Conservation (phyloP, 164 flowering plant genomes). For the Umbellularia californica region DNA sequence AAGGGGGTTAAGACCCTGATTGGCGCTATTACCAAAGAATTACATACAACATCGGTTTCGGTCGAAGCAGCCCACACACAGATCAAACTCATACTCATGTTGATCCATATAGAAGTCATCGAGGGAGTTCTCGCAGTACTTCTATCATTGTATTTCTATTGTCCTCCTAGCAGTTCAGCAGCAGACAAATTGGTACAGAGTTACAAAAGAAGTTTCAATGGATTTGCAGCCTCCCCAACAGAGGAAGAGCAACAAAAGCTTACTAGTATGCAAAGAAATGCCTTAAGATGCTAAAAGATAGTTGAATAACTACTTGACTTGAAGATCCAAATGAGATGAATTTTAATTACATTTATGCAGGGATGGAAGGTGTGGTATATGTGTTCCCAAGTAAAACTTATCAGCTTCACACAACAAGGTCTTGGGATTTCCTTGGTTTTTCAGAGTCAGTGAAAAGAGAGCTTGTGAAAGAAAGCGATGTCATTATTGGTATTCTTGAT, state of each 20-base stretch:
- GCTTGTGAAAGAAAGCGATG: slow-evolving; percentile 24
- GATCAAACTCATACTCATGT: too few species aligned
- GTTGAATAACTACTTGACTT: too few species aligned
- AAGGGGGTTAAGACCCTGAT: too few species aligned
- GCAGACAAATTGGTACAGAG: slow-evolving; percentile 26
- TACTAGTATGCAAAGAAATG: background rate
- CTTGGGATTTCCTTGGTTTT: slow-evolving; percentile 50
- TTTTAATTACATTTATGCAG: slow-evolving; percentile 14
- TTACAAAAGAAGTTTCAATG: slow-evolving; percentile 51
- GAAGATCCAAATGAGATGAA: too few species aligned
- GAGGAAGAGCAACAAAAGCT: slow-evolving; percentile 20
- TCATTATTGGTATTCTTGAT: slow-evolving; percentile 47
- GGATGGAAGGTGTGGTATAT: slow-evolving; percentile 33
- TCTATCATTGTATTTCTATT: background rate
- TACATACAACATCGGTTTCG: too few species aligned
- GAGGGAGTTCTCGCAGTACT: too few species aligned
- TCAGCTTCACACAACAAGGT: slow-evolving; percentile 40
- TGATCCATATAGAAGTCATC: too few species aligned
- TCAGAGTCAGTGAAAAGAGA: slow-evolving; percentile 14
- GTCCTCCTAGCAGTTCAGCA: slow-evolving; percentile 10
- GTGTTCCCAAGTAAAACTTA: slow-evolving; percentile 32
- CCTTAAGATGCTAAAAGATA: too few species aligned
- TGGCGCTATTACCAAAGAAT: too few species aligned
- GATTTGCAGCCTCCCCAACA: slow-evolving; percentile 39
- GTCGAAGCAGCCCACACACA: too few species aligned